phyloP scores from a whole-genome alignment of 2,329 filamentous ascomycete species.

The Xylariales sp. region DNA sequence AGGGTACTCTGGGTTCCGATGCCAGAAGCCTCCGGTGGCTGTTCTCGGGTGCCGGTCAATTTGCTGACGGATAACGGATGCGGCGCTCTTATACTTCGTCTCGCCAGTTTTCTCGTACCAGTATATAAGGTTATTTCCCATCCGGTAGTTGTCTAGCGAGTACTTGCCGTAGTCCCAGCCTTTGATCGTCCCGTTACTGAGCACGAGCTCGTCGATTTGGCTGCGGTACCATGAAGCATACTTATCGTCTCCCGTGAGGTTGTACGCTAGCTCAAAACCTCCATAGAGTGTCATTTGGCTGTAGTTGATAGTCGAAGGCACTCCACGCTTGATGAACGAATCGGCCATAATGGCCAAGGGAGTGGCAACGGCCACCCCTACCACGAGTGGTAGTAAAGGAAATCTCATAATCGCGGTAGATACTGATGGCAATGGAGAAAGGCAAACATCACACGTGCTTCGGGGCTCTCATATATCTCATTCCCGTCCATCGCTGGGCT shows the following conservation, averaged over 20 bases:
- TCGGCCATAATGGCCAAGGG: conserved; percentile 56
- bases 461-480: conserved; percentile 20
- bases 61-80: conserved; percentile 58
- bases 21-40: conserved; percentile 65
- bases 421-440: background rate
- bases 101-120: conserved; percentile 60
- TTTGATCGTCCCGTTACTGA: conserved; percentile 59
- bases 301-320: conserved; percentile 56
- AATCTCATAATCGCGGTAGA: conserved; percentile 38
- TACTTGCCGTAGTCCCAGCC: conserved; percentile 61
- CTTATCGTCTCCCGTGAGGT: conserved; percentile 55
- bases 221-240: conserved; percentile 58
- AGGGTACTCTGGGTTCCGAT: conserved; percentile 55
- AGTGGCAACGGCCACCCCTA: conserved; percentile 34
- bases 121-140: conserved; percentile 64
- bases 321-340: conserved; percentile 57
- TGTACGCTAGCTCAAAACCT: conserved; percentile 59
- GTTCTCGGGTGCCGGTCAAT: conserved; percentile 63
- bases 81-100: conserved; percentile 61
- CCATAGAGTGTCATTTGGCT: conserved; percentile 59
- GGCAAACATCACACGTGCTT: background rate
- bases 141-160: conserved; percentile 64
- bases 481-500: conserved; percentile 7
- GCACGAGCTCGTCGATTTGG: conserved; percentile 60
- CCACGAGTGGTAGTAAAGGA: conserved; percentile 31